Percentiles rank a stretch among this genome's conserved stretches.
phyloP scores from a whole-genome alignment of 2,329 filamentous ascomycete genomes.

The Fusarium sp. region DNA sequence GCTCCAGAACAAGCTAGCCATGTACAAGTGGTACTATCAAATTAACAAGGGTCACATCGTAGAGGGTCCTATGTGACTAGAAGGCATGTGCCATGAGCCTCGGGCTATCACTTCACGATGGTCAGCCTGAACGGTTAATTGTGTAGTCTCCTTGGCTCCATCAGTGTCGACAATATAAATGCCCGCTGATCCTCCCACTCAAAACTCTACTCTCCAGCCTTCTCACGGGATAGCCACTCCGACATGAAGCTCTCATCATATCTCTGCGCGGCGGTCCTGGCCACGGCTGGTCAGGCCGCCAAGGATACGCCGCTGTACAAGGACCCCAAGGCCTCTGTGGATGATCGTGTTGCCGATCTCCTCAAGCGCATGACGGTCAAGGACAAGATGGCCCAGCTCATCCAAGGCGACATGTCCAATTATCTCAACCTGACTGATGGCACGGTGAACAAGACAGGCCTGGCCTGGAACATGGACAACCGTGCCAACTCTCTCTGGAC shows the following conservation, averaged over 20 bases:
- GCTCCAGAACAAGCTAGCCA: background rate
- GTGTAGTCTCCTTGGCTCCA: conserved; percentile 1
- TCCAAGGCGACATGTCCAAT: conserved; percentile 74
- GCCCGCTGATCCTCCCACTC: conserved; percentile 25
- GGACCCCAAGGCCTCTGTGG: conserved; percentile 66
- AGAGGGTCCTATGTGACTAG: conserved; percentile 5
- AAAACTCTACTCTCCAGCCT: background rate
- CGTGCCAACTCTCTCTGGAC: conserved; percentile 77
- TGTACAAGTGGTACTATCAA: background rate
- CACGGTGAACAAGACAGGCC: conserved; percentile 70
- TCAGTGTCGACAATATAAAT: conserved; percentile 19
- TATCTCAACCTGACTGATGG: conserved; percentile 75
- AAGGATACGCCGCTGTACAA: conserved; percentile 62
- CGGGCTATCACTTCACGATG: conserved; percentile 15
- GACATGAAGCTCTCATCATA: conserved; percentile 46
- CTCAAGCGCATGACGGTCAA: conserved; percentile 75
- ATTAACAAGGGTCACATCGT: background rate
- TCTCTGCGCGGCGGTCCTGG: conserved; percentile 38
- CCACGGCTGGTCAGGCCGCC: conserved; percentile 39
- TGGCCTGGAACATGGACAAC: conserved; percentile 70
- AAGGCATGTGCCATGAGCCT: conserved; percentile 8
- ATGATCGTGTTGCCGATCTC: conserved; percentile 71
- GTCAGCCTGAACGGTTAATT: conserved; percentile 37
- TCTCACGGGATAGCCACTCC: conserved; percentile 5
- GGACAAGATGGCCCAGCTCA: conserved; percentile 74